These are phyloP conservation scores for Candida peoriensis DNA, from an alignment of 805 yeast species.

Conservation along the genomic window DNA sequence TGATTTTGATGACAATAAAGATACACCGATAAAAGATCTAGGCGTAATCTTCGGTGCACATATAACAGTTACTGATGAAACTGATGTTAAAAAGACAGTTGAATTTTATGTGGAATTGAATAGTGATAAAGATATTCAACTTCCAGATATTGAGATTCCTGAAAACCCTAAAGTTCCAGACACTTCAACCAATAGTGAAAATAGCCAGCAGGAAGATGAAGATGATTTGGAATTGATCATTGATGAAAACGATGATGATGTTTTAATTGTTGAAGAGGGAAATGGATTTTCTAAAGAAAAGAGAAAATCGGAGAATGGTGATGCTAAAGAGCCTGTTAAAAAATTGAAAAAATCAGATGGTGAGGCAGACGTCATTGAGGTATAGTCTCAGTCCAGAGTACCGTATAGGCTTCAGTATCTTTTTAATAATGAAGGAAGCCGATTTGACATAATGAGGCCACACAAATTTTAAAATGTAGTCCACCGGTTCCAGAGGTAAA, in stretches of 20 bases:
- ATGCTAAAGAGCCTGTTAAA: background rate
- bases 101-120: constrained; percentile 49
- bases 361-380: background rate
- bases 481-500: too few species aligned
- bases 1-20: constrained; percentile 80
- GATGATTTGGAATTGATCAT: constrained; percentile 13
- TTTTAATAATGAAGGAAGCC: too few species aligned
- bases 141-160: constrained; percentile 33
- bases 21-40: constrained; percentile 41
- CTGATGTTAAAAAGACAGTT: constrained; percentile 55
- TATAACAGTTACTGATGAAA: constrained; percentile 74
- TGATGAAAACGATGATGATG: constrained; percentile 17
- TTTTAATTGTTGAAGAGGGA: constrained; percentile 16
- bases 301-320: constrained; percentile 15
- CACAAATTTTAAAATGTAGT: too few species aligned
- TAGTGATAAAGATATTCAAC: constrained; percentile 13
- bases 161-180: constrained; percentile 16
- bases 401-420: too few species aligned
- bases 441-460: too few species aligned
- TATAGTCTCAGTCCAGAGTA: too few species aligned
- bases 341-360: constrained; percentile 3
- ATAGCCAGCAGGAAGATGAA: constrained; percentile 15
- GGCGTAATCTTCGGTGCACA: constrained; percentile 59
- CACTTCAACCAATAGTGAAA: constrained; percentile 21
- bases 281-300: constrained; percentile 16